Base-by-base conservation (phyloP, 805 yeast species). In the Starmerella sp. region DNA sequence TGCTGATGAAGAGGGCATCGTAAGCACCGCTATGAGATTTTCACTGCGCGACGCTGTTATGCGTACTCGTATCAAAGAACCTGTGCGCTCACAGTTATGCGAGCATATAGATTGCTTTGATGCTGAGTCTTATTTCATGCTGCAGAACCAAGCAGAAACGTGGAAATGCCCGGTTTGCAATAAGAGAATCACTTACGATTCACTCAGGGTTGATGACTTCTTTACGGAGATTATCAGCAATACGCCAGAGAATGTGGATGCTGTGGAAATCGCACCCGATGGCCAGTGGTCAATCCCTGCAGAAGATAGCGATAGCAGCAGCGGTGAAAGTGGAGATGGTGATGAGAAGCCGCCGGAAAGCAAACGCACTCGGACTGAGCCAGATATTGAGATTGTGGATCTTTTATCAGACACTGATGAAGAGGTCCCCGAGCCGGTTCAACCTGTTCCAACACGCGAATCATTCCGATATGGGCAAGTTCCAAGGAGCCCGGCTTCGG, bases 121-220 rank as follows among this genome's bases (percentile, higher is more conserved):
- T 69, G 90, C 86, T 0, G 67, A 75, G 37, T 79, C 86, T 45
- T 93, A 78, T 65, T 62, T 93, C 9, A 78, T 80, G 63, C 74
- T 89, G 45, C 97, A 91, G 66, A 74, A 75, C 54, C 91, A 84
- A 65, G 79, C 85, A 0, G 84, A 96, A 0, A 79, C 86, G 0
- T 91, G 97, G 97, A 71, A 71, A 51, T 93, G 98, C 65, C 96
- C 97, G 0, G 75, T 87, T 4, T 93, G 98, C 66, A 78, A 77
- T 57, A 71, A 69, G 5, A 65, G 65, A 2, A 70, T 87, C 2
- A 69, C 73, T 1, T 71, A 81, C 14, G 76, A 76, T 14, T 83
- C 82, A 57, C 66, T 93, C 52, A 81, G 84, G 0, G 72, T 89
- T 0, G 88, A 86, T 60, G 95, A 86, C 57, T 91, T 80, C 65